Evolutionary conservation across 1,139 yeast species (phyloP), one percentile per base, ranked within the genome.

Genomic region (Saccharomyces pastorianus): DNA sequence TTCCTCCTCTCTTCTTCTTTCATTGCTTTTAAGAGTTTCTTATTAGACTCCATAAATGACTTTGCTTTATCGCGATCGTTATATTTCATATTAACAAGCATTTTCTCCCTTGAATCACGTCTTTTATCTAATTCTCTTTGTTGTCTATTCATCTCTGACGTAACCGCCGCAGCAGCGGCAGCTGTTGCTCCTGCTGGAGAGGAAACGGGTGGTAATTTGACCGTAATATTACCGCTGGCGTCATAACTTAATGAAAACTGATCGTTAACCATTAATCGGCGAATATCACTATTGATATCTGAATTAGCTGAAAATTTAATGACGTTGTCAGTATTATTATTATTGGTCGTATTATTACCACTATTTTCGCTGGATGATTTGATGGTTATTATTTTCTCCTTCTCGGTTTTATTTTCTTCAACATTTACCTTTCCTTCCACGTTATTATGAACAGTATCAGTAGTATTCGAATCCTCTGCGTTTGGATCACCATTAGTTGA

Each of bases 11-110:
- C 70, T 49, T 67, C 71, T 32, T 65, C 68, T 49, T 64, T 60
- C 66, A 67, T 61, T 1, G 70, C 70, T 51, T 59, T 56, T 28
- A 67, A 55, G 9, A 67, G 54, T 50, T 66, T 64, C 50, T 64
- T 64, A 51, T 67, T 66, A 3, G 67, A 61, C 53, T 64, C 68
- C 69, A 67, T 67, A 51, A 67, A 67, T 6, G 63, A 59, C 52
- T 65, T 67, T 9, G 70, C 64, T 49, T 61, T 64, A 42, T 63
- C 65, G 50, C 70, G 62, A 49, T 67, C 71, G 46, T 67, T 67
- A 53, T 67, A 67, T 53, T 67, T 67, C 64, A 67, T 61, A 46
- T 61, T 63, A 8, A 65, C 69, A 17, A 67, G 56, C 71, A 67
- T 67, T 48, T 61, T 63, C 47, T 67, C 71, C 27, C 68, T 57